Percentiles rank a stretch among this genome's conserved stretches.
phyloP scores from a whole-genome alignment of 441 rosid genomes.

The California macrophylla region DNA sequence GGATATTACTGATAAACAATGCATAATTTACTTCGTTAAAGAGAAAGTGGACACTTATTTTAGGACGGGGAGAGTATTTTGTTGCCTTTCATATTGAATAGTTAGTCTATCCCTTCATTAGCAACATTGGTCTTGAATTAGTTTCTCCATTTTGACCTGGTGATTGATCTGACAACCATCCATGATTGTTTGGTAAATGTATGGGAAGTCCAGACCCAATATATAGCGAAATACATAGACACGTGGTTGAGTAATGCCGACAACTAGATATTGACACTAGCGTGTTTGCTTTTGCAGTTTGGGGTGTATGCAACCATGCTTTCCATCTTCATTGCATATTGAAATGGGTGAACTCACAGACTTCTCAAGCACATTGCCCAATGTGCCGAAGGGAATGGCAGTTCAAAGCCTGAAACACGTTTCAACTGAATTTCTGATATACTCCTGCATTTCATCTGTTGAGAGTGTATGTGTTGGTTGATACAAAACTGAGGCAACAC shows the following conservation, averaged over 20 bases:
- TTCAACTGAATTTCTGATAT: neutral
- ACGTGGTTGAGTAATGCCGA: neutral
- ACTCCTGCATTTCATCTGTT: too few species aligned
- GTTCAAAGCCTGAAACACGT: constrained; percentile 41
- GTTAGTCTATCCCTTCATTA: neutral
- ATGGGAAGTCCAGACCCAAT: neutral
- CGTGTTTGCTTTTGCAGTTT: constrained; percentile 32
- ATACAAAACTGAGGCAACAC: neutral
- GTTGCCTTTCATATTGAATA: neutral
- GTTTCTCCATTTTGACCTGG: neutral
- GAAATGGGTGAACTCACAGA: constrained; percentile 80
- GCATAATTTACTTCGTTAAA: neutral
- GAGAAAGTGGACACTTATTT: neutral
- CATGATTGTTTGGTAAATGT: neutral
- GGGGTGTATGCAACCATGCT: constrained; percentile 82
- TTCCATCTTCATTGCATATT: constrained; percentile 86
- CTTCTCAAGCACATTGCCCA: constrained; percentile 73
- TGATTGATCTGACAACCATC: neutral
- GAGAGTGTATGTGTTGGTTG: neutral
- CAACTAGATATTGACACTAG: neutral
- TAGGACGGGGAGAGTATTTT: neutral
- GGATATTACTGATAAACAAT: neutral
- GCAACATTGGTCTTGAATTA: neutral
- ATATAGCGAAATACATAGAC: neutral
- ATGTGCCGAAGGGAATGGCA: constrained; percentile 87